These are phyloP conservation scores for Phycomyces blakesleeanus DNA, from an alignment of 192 early-diverging fungal species.

Conservation along the genomic window DNA sequence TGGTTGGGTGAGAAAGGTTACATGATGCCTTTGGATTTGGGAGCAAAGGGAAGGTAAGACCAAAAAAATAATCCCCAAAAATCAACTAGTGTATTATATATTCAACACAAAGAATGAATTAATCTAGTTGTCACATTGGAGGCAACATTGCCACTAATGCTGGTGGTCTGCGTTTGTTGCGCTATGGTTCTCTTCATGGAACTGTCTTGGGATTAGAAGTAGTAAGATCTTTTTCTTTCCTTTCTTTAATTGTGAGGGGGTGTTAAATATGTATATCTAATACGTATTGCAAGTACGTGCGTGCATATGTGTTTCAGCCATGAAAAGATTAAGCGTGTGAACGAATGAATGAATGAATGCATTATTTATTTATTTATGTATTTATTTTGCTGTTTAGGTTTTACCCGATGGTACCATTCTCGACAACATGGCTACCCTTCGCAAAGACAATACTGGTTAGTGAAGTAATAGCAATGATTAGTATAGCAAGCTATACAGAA, in stretches of 20 bases:
- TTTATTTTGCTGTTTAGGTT: constrained; percentile 49
- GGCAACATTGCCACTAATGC: constrained; percentile 99
- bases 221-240: constrained; percentile 33
- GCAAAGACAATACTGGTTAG: constrained; percentile 93
- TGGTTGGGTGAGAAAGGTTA: constrained; percentile 80
- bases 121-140: constrained; percentile 88
- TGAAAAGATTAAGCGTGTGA: too few relatives aligned
- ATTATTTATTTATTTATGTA: too few relatives aligned
- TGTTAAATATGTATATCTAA: too few relatives aligned
- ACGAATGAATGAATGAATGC: too few relatives aligned
- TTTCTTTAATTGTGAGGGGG: neutral
- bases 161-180: constrained; percentile 87
- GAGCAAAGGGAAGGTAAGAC: constrained; percentile 66
- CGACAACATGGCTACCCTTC: constrained; percentile 74
- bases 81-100: too few relatives aligned
- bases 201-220: constrained; percentile 95
- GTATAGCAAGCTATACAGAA: too few relatives aligned
- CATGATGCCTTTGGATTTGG: constrained; percentile 92
- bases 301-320: too few relatives aligned
- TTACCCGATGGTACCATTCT: constrained; percentile 90
- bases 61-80: too few relatives aligned
- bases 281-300: too few relatives aligned
- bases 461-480: too few relatives aligned
- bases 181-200: constrained; percentile 95
- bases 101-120: neutral